A percentile compares a stretch with the other conserved stretches of the same genome.
These are phyloP conservation scores for Hortiboletus campestris DNA, from an alignment of 768 basidiomycete species.

Conservation along the genomic window DNA sequence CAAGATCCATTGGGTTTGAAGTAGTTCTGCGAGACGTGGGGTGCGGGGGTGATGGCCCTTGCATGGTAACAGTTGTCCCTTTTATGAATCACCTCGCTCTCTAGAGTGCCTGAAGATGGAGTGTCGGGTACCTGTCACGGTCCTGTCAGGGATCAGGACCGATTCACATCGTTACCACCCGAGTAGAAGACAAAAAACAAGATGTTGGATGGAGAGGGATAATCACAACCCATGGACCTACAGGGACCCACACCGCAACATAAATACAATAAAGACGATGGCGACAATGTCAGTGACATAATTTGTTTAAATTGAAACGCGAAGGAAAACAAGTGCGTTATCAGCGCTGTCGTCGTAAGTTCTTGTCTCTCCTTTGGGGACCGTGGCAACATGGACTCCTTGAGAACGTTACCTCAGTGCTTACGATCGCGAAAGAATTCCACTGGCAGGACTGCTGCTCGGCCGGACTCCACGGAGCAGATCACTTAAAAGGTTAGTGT, in stretches of 20 bases:
- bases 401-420: neutral
- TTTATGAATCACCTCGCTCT: constrained; percentile 14
- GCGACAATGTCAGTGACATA: neutral
- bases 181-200: constrained; percentile 17
- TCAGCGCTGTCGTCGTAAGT: constrained; percentile 6
- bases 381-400: no score
- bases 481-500: neutral
- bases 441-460: neutral
- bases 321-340: neutral
- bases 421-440: neutral
- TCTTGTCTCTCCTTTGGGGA: no score
- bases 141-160: neutral
- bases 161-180: constrained; percentile 14
- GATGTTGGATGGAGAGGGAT: neutral
- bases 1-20: constrained; percentile 8
- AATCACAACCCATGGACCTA: constrained; percentile 13
- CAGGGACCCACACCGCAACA: constrained; percentile 22
- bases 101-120: neutral
- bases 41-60: neutral
- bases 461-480: neutral
- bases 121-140: constrained; percentile 1
- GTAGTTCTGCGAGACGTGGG: neutral
- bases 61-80: neutral
- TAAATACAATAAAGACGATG: constrained; percentile 15
- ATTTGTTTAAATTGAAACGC: neutral